These are phyloP conservation scores for Hypocrella siamensis DNA, from an alignment of 2,329 filamentous ascomycete genomes.

Conservation along the genomic window DNA sequence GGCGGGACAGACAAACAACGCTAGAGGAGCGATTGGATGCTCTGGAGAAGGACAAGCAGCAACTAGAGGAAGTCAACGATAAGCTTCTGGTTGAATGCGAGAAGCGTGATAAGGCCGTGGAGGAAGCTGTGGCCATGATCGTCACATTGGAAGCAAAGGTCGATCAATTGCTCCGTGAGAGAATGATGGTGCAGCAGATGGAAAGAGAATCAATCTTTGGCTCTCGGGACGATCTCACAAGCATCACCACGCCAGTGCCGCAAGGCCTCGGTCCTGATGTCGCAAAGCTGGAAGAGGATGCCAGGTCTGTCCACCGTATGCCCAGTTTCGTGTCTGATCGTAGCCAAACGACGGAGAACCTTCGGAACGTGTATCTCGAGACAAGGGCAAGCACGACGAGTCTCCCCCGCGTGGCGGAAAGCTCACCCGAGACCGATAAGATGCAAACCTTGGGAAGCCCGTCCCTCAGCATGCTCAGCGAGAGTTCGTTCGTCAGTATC, in stretches of 20 bases:
- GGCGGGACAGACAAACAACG: slow-evolving; percentile 44
- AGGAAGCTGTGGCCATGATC: slow-evolving; percentile 57
- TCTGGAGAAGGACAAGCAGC: slow-evolving; percentile 36
- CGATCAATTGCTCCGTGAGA: slow-evolving; percentile 35
- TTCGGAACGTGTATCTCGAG: slow-evolving; percentile 43
- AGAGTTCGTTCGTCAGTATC: slow-evolving; percentile 51
- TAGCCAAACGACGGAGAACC: slow-evolving; percentile 42
- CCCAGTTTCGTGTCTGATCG: slow-evolving; percentile 48
- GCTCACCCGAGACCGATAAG: slow-evolving; percentile 18
- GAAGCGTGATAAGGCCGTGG: slow-evolving; percentile 53
- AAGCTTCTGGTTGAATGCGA: slow-evolving; percentile 44
- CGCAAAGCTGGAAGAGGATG: slow-evolving; percentile 13
- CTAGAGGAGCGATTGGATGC: slow-evolving; percentile 42
- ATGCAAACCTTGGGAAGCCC: slow-evolving; percentile 35
- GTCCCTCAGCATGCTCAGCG: slow-evolving; percentile 46
- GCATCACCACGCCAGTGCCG: slow-evolving; percentile 9
- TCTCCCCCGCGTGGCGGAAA: slow-evolving; percentile 30
- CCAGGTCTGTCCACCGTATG: slow-evolving; percentile 35
- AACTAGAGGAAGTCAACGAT: slow-evolving; percentile 42
- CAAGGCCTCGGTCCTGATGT: slow-evolving; percentile 7
- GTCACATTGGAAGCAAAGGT: slow-evolving; percentile 45
- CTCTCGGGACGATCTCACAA: slow-evolving; percentile 15
- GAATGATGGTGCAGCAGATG: slow-evolving; percentile 34
- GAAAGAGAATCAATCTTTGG: slow-evolving; percentile 24
- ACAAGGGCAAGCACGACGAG: slow-evolving; percentile 31